A percentile compares a stretch with the other conserved stretches of the same genome.
phyloP scores from a whole-genome alignment of 1,284 basidiomycete genomes.

The Puccinia horiana region DNA sequence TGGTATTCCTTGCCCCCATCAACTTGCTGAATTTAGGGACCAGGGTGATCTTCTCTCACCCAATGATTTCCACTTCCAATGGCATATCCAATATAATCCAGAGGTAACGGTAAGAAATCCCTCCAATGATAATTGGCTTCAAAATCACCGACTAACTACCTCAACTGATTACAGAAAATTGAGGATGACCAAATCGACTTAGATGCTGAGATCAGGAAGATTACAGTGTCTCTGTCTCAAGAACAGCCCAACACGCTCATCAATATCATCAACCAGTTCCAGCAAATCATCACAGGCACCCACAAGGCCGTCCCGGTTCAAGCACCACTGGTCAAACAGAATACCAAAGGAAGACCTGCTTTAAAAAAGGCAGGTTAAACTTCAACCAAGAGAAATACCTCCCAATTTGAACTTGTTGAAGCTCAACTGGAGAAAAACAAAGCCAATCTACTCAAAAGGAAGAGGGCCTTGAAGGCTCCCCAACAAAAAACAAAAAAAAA shows the following conservation, averaged over 20 bases:
- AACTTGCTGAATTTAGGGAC: neutral
- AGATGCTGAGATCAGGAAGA: neutral
- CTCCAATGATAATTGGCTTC: neutral
- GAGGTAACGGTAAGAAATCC: neutral
- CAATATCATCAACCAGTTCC: neutral
- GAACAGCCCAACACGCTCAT: neutral
- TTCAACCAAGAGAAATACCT: neutral
- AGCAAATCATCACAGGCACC: neutral
- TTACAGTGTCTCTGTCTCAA: neutral
- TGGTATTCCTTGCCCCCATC: neutral
- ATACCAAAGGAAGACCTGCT: neutral
- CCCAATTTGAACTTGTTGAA: neutral
- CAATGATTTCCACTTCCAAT: neutral
- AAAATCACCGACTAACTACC: neutral
- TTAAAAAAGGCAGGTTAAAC: neutral
- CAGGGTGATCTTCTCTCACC: neutral
- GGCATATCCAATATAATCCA: neutral
- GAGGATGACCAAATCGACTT: neutral
- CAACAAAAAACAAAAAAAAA: no score
- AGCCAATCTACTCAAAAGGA: neutral
- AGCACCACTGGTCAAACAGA: neutral
- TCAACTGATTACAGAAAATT: neutral
- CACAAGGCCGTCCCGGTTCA: neutral
- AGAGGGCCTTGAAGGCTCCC: no score
- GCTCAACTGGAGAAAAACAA: neutral